Evolutionary conservation across 352 stramenopile genomes (phyloP), one percentile per base, ranked within the genome.

Genomic region (Globisporangium recalcitrans): DNA sequence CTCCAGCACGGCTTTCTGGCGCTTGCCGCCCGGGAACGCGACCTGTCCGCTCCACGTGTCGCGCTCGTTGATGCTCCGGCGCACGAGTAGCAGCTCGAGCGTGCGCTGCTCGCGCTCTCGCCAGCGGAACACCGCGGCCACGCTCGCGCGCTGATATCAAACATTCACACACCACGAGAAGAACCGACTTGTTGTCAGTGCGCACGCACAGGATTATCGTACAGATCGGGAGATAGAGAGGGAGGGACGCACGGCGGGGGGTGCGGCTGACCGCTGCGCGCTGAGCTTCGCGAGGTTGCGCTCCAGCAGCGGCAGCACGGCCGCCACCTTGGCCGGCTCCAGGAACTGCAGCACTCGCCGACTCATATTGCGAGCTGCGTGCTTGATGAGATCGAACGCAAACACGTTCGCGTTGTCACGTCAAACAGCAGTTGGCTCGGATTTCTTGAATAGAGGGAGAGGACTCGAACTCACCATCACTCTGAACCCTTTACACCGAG

Each of bases 11-110:
- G 27, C 29, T 56, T 88, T 83, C 70, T 92, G 77, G 6, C 81
- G 74, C 8, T 73, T 80, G 22, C 86, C 86, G 19, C 86, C 84
- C 1, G 85, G 86, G 60, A 95, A 93, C 19, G 86, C 86, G 16
- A 95, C 69, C 52, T 95, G 86, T 0, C 86, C 84, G 49, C 86
- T 95, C 86, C 86, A 95, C 36, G 75, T 75, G 65, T 95, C 86
- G 34, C 76, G 72, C 42, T 87, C 71, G 56, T 91, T 95, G 58
- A 91, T 67, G 21, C 73, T 77, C 26, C 86, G 83, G 8, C 83
- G 78, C 58, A 95, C 85, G 44, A 93, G 84, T 24, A 95, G 70
- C 54, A 95, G 58, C 60, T 95, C 76, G 0, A 95, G 70, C 53
- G 80, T 83, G 13, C 44, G 68, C 44, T 85, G 72, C 63, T 88